A percentile compares a stretch with the other conserved stretches of the same genome.
phyloP scores from a whole-genome alignment of 129 eudicot species.

The Chrysanthemum makinoi region DNA sequence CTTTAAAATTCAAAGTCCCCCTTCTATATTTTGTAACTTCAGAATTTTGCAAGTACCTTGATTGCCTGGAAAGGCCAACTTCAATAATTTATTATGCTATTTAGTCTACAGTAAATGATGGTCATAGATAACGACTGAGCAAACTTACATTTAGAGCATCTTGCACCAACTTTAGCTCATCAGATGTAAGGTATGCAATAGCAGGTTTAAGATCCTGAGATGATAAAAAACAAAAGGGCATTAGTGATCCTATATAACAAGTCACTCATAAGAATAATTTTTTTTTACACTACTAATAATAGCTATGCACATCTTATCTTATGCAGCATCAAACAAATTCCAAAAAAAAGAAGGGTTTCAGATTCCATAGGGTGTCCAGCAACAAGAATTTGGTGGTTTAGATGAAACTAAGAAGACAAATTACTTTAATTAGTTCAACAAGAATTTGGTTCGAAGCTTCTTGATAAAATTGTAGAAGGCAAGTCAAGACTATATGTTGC shows the following conservation, averaged over 20 bases:
- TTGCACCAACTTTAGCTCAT: slow-evolving; percentile 67
- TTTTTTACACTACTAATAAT: neutral
- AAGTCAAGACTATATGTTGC: too few relatives aligned
- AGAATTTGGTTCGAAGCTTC: too few relatives aligned
- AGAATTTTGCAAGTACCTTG: neutral
- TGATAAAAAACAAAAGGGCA: slow-evolving; percentile 20
- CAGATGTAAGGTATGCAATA: slow-evolving; percentile 73
- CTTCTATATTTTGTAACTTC: neutral
- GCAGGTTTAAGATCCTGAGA: slow-evolving; percentile 84
- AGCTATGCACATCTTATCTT: slow-evolving; percentile 20
- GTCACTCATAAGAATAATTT: slow-evolving; percentile 4
- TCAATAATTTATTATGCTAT: slow-evolving; percentile 1
- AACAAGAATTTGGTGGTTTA: neutral
- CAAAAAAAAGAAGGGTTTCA: slow-evolving; percentile 10
- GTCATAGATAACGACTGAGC: slow-evolving; percentile 13
- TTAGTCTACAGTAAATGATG: slow-evolving; percentile 1
- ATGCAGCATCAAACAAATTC: neutral
- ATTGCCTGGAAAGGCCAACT: slow-evolving; percentile 14
- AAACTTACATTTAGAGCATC: slow-evolving; percentile 74
- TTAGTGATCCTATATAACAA: slow-evolving; percentile 13
- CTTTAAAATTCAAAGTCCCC: too few relatives aligned
- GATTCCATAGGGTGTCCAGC: neutral
- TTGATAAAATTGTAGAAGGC: too few relatives aligned
- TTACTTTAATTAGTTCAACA: too few relatives aligned
- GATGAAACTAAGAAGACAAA: too few relatives aligned